Evolutionary conservation across 2,329 filamentous ascomycete genomes (phyloP).

Genomic region (Emericellopsis atlantica): DNA sequence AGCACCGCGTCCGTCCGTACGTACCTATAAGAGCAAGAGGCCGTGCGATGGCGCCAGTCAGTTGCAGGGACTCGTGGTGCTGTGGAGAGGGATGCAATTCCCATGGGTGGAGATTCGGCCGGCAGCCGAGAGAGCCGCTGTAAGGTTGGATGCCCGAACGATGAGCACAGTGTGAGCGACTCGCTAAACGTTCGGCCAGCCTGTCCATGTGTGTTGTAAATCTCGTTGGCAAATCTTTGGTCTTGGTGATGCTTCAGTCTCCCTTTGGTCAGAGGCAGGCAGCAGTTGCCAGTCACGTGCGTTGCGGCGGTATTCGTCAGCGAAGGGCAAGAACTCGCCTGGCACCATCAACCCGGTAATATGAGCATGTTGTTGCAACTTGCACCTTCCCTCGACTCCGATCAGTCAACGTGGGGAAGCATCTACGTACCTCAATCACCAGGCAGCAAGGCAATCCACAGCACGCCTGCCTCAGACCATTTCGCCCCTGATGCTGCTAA

Average conservation of each 20-base stretch:
- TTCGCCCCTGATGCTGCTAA: too few species aligned
- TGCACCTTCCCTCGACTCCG: too few species aligned
- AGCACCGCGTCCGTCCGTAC: too few species aligned
- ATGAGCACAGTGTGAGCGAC: background rate
- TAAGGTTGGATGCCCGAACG: background rate
- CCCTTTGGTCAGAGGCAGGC: background rate
- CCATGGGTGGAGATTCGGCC: constrained; percentile 4
- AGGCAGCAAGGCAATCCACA: too few species aligned
- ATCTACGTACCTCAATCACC: too few species aligned
- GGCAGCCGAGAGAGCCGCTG: constrained; percentile 4
- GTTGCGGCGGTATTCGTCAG: background rate
- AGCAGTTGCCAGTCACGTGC: background rate
- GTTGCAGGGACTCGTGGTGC: background rate
- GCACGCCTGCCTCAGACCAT: too few species aligned
- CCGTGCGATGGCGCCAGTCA: too few species aligned
- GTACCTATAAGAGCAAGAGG: too few species aligned
- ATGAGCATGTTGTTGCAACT: too few species aligned
- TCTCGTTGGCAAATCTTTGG: background rate
- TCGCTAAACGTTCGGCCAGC: background rate
- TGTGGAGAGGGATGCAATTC: background rate
- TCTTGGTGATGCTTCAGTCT: background rate
- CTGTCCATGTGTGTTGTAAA: background rate
- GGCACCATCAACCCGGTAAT: too few species aligned
- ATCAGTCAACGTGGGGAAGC: too few species aligned
- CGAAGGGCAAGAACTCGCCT: too few species aligned